These are phyloP conservation scores for Apostasia ramifera DNA, from an alignment of 106 monocot genomes.

Conservation along the genomic window DNA sequence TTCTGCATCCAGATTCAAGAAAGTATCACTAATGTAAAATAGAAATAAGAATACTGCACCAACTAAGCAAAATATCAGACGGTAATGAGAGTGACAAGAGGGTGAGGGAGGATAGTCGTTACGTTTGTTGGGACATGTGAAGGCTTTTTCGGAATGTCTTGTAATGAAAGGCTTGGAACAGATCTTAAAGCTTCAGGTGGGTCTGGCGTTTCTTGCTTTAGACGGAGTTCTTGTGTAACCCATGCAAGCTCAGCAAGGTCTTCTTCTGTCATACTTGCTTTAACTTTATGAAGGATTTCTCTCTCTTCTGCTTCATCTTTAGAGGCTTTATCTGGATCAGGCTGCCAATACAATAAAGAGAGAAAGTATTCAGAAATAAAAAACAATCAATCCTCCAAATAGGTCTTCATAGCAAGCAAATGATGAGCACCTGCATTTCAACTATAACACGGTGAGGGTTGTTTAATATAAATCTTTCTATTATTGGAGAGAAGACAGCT, in stretches of 20 bases:
- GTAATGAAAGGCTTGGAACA: slow-evolving; percentile 82
- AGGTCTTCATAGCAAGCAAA: not conserved
- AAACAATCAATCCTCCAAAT: not conserved
- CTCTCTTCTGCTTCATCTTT: slow-evolving; percentile 74
- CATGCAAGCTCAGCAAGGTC: slow-evolving; percentile 90
- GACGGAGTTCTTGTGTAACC: slow-evolving; percentile 77
- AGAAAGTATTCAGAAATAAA: not conserved
- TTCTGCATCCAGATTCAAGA: not conserved
- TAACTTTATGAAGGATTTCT: slow-evolving; percentile 76
- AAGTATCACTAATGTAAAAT: not conserved
- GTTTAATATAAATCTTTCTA: slow-evolving; percentile 79
- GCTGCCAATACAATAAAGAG: slow-evolving; percentile 30
- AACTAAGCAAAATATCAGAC: not conserved
- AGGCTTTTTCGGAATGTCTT: slow-evolving; percentile 90
- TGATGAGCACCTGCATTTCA: slow-evolving; percentile 76
- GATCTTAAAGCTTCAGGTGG: slow-evolving; percentile 93
- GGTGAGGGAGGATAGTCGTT: slow-evolving; percentile 1
- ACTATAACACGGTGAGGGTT: slow-evolving; percentile 87
- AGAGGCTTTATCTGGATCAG: slow-evolving; percentile 96
- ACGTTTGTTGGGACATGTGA: slow-evolving; percentile 83
- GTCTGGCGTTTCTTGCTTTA: slow-evolving; percentile 99
- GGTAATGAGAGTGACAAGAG: not conserved
- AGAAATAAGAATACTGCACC: not conserved
- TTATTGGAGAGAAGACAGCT: slow-evolving; percentile 83
- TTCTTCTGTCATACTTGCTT: slow-evolving; percentile 80